phyloP scores from a whole-genome alignment of 75 land plant genomes.

The Azolla pinnata region DNA sequence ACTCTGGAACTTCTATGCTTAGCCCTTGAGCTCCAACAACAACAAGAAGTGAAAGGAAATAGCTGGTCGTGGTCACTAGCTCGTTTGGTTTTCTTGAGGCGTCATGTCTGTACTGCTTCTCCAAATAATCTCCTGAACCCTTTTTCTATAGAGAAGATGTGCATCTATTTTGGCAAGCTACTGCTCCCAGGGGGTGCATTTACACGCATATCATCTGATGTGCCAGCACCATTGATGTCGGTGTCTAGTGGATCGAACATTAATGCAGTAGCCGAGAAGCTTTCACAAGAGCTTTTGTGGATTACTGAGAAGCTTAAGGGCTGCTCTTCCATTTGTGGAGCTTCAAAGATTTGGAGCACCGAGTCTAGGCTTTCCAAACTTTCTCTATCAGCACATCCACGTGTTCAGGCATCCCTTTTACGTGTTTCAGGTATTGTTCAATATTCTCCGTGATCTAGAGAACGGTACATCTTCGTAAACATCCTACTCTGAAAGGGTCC shows the following conservation, averaged over 20 bases:
- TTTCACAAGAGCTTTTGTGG: constrained; percentile 85
- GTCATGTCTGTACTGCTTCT: too few relatives aligned
- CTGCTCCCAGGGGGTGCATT: not conserved
- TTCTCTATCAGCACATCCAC: constrained; percentile 56
- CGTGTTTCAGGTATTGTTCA: constrained; percentile 50
- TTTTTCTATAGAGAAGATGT: not conserved
- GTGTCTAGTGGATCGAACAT: constrained; percentile 7
- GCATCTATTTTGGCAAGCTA: constrained; percentile 6
- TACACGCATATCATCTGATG: not conserved
- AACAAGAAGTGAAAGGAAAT: constrained; percentile 15
- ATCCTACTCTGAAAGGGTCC: not conserved
- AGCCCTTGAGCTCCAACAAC: constrained; percentile 8
- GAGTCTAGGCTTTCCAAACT: constrained; percentile 44
- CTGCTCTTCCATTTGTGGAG: constrained; percentile 52
- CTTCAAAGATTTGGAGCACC: constrained; percentile 55
- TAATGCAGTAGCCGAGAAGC: constrained; percentile 55
- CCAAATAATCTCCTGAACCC: constrained; percentile 3
- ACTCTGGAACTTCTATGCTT: constrained; percentile 32
- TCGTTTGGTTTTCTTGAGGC: constrained; percentile 26
- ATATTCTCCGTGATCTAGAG: not conserved
- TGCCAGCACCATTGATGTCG: not conserved
- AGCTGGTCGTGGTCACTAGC: constrained; percentile 30
- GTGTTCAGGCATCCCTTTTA: constrained; percentile 64
- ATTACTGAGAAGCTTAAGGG: constrained; percentile 55
- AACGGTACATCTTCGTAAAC: not conserved